Conservation (phyloP, 164 flowering plant species). For the Magnolia sinica region DNA sequence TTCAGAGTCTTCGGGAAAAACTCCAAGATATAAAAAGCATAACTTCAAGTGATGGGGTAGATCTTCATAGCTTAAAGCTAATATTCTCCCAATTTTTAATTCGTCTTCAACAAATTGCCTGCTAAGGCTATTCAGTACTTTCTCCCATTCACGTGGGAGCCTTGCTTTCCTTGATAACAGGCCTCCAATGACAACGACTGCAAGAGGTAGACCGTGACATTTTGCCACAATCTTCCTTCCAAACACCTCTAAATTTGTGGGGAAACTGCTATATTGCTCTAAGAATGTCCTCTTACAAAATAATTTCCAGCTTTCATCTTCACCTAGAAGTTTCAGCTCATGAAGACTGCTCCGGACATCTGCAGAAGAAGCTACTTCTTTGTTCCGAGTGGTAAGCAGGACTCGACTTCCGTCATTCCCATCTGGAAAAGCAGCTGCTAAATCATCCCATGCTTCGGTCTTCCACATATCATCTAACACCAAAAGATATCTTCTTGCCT, state of each 20-base stretch:
- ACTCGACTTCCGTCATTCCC: not conserved
- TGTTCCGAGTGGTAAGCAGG: conserved; percentile 3
- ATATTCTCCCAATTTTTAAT: too few relatives aligned
- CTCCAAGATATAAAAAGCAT: not conserved
- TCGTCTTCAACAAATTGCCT: not conserved
- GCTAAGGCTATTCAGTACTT: not conserved
- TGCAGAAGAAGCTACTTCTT: not conserved
- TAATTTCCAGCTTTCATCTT: conserved; percentile 5
- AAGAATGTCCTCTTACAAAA: not conserved
- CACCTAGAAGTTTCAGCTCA: not conserved
- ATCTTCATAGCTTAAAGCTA: conserved; percentile 1
- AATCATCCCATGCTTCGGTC: not conserved
- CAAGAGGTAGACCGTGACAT: conserved; percentile 6
- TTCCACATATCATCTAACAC: conserved; percentile 10
- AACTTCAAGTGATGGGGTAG: not conserved
- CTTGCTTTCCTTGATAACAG: not conserved
- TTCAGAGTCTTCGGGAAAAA: conserved; percentile 3
- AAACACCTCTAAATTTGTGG: not conserved
- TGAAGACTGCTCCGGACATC: not conserved
- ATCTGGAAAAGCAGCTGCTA: not conserved
- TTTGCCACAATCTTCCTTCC: not conserved
- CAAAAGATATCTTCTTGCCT: not conserved
- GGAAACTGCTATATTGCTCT: not conserved
- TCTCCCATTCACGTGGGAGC: not conserved
- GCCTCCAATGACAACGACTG: conserved; percentile 4